These are phyloP conservation scores for Candida sanyaensis DNA, from an alignment of 1,139 yeast genomes.

Conservation along the genomic window DNA sequence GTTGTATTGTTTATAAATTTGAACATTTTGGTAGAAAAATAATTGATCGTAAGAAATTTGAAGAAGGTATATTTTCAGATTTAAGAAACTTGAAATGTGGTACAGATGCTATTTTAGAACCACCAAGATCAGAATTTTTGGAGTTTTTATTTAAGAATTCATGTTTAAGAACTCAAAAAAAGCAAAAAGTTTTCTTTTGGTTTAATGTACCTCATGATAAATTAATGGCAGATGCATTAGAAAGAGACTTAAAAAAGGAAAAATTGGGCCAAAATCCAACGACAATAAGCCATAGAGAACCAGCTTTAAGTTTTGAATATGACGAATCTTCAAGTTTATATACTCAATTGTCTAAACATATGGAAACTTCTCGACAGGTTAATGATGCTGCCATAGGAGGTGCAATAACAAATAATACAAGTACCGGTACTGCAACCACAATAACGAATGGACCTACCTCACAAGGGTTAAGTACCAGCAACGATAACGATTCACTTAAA, in stretches of 20 bases:
- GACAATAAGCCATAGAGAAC: constrained; percentile 59
- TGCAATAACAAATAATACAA: not conserved
- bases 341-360: constrained; percentile 51
- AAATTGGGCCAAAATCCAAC: constrained; percentile 56
- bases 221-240: constrained; percentile 90
- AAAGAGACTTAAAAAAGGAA: constrained; percentile 88
- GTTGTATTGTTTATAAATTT: constrained; percentile 87
- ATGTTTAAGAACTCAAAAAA: constrained; percentile 92
- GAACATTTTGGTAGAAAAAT: constrained; percentile 88
- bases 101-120: constrained; percentile 83
- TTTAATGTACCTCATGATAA: constrained; percentile 94
- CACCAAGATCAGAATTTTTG: constrained; percentile 83
- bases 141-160: constrained; percentile 83
- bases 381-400: constrained; percentile 8
- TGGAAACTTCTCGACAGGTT: constrained; percentile 31
- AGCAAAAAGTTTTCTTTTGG: constrained; percentile 97
- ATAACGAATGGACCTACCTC: not conserved
- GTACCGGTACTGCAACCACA: not conserved
- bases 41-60: constrained; percentile 87
- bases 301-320: constrained; percentile 62
- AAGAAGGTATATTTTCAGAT: constrained; percentile 94
- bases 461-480: not conserved
- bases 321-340: constrained; percentile 49
- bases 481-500: constrained; percentile 5
- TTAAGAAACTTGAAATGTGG: constrained; percentile 85